Conservation (phyloP, 257 asterid genomes). For the Catharanthus roseus region DNA sequence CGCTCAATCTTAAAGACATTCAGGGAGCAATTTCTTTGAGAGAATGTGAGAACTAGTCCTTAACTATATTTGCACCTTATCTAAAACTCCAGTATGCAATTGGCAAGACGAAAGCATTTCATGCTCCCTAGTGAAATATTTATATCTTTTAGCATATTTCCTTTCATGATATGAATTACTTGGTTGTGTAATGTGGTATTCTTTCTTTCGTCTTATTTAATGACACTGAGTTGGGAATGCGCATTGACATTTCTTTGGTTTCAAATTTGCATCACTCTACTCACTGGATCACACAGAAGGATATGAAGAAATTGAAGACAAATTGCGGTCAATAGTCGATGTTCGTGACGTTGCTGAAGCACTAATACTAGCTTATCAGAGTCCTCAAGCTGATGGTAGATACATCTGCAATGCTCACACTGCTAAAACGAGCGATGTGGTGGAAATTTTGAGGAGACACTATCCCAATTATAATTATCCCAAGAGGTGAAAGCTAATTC, state of each 20-base stretch:
- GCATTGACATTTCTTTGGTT: not conserved
- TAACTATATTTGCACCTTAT: not conserved
- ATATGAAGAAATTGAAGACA: slow-evolving; percentile 40
- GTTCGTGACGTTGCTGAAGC: slow-evolving; percentile 71
- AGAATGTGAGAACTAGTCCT: not conserved
- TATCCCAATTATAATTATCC: slow-evolving; percentile 65
- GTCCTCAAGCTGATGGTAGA: slow-evolving; percentile 60
- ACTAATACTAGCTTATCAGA: slow-evolving; percentile 50
- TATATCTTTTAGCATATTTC: not conserved
- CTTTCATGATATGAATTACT: not conserved
- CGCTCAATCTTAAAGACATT: not conserved
- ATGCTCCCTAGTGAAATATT: not conserved
- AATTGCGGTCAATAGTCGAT: slow-evolving; percentile 33
- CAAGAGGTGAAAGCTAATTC: slow-evolving; percentile 39
- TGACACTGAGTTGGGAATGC: no score
- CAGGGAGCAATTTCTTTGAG: not conserved
- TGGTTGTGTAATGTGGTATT: no score
- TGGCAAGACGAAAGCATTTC: not conserved
- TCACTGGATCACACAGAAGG: slow-evolving; percentile 40
- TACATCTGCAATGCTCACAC: slow-evolving; percentile 55
- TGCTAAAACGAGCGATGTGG: slow-evolving; percentile 30
- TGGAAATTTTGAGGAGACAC: slow-evolving; percentile 37
- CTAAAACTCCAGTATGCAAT: not conserved
- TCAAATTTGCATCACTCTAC: not conserved
- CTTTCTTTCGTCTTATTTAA: no score